Percentiles rank a stretch among this genome's conserved stretches.
Evolutionary conservation across 2,329 filamentous ascomycete genomes (phyloP).

Genomic region (Nigrospora oryzae): DNA sequence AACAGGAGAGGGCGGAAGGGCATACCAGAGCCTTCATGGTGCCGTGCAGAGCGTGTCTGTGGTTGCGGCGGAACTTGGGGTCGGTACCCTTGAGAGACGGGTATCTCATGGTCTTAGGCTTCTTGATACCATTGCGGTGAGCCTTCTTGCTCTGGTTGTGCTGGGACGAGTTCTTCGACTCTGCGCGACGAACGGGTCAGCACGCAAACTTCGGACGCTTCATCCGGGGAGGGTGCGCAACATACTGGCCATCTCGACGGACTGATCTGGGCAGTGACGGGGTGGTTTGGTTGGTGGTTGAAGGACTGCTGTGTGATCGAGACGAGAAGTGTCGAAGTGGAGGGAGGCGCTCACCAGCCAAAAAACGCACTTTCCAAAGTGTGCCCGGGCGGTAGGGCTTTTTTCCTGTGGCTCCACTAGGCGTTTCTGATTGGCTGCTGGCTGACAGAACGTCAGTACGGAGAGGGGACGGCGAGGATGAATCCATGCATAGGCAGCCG

Average conservation of each 20-base stretch:
- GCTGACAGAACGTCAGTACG: no score
- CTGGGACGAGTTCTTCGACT: slow-evolving; percentile 99
- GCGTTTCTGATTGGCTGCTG: no score
- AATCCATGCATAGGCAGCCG: no score
- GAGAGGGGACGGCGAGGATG: no score
- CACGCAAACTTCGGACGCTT: slow-evolving; percentile 1
- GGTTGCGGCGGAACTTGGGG: slow-evolving; percentile 99
- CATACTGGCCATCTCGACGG: slow-evolving; percentile 61
- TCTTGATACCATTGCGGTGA: slow-evolving; percentile 99
- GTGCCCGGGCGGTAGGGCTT: no score
- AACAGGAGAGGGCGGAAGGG: neutral
- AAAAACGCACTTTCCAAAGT: no score
- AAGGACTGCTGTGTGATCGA: no score
- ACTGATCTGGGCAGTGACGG: slow-evolving; percentile 6
- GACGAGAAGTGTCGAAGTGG: no score
- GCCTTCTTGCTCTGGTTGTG: slow-evolving; percentile 98
- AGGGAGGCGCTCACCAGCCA: no score
- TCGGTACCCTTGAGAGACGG: slow-evolving; percentile 97
- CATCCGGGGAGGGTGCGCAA: neutral
- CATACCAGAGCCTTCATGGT: slow-evolving; percentile 96
- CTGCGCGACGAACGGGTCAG: slow-evolving; percentile 38
- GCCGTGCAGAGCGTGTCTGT: slow-evolving; percentile 98
- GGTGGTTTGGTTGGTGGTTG: neutral
- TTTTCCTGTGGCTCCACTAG: no score
- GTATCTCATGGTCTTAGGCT: slow-evolving; percentile 98